Percentiles rank a stretch among this genome's conserved stretches.
phyloP scores from a whole-genome alignment of 495 filamentous ascomycete species.

The Penicillium steckii region DNA sequence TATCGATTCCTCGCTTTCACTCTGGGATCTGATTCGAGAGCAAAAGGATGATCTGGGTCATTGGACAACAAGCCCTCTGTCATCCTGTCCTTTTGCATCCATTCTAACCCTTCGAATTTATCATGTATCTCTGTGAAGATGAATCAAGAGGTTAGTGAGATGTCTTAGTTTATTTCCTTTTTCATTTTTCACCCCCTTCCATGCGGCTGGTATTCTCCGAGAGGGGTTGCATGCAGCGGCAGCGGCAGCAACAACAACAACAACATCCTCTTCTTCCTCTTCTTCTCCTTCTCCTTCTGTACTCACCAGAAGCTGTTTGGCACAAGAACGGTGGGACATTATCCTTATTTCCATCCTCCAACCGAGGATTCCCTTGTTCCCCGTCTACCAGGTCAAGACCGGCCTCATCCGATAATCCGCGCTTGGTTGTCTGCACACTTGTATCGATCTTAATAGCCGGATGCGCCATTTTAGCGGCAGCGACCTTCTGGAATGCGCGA shows the following conservation, averaged over 20 bases:
- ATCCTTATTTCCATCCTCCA: conserved; percentile 37
- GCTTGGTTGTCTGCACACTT: conserved; percentile 41
- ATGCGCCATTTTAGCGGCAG: conserved; percentile 48
- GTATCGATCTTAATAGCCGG: conserved; percentile 49
- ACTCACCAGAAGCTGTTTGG: conserved; percentile 42
- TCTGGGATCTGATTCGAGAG: conserved; percentile 51
- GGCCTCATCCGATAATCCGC: conserved; percentile 38
- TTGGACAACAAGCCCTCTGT: conserved; percentile 34
- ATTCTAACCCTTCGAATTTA: conserved; percentile 50
- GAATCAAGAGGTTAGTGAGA: conserved; percentile 22
- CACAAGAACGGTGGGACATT: conserved; percentile 44
- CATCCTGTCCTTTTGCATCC: conserved; percentile 42
- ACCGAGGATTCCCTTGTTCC: conserved; percentile 33
- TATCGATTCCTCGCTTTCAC: conserved; percentile 72
- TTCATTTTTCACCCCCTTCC: conserved; percentile 8
- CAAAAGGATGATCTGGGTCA: conserved; percentile 43
- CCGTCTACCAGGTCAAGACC: conserved; percentile 27
- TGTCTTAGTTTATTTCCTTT: too few species aligned
- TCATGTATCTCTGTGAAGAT: conserved; percentile 40
- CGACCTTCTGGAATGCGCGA: conserved; percentile 44
- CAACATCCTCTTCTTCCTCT: too few species aligned
- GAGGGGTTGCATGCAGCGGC: conserved; percentile 18
- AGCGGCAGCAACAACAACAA: too few species aligned
- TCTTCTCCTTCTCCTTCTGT: conserved; percentile 6
- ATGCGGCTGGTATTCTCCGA: conserved; percentile 23